Percentiles rank a stretch among this genome's conserved stretches.
Evolutionary conservation across 1,139 yeast genomes (phyloP).

Genomic region (Entelexis paramagnoliae): DNA sequence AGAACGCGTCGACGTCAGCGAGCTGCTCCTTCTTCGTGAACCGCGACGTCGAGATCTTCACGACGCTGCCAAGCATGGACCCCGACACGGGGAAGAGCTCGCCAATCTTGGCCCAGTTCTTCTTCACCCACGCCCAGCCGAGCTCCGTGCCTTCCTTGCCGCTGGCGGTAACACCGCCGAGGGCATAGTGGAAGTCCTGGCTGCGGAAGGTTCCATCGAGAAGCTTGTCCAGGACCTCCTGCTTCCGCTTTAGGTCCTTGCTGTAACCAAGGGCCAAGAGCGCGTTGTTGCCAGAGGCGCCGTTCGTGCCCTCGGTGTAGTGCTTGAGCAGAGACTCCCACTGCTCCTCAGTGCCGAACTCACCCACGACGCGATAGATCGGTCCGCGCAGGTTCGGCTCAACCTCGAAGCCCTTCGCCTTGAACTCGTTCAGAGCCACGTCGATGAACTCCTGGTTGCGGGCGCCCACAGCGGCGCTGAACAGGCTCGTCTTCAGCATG

Average conservation of each 20-base stretch:
- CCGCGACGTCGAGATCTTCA: slow-evolving; percentile 50
- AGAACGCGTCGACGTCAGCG: slow-evolving; percentile 49
- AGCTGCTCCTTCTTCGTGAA: slow-evolving; percentile 55
- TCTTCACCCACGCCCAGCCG: slow-evolving; percentile 66
- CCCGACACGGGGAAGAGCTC: slow-evolving; percentile 71
- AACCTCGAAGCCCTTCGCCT: slow-evolving; percentile 44
- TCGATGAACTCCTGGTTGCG: slow-evolving; percentile 47
- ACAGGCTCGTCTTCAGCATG: slow-evolving; percentile 64
- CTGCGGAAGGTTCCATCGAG: slow-evolving; percentile 60
- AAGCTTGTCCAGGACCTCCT: slow-evolving; percentile 50
- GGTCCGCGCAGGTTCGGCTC: slow-evolving; percentile 72
- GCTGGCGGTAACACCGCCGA: slow-evolving; percentile 58
- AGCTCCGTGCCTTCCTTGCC: slow-evolving; percentile 48
- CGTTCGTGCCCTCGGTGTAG: slow-evolving; percentile 54
- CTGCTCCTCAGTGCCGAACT: slow-evolving; percentile 49
- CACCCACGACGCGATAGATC: slow-evolving; percentile 60
- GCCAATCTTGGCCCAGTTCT: slow-evolving; percentile 60
- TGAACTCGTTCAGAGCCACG: slow-evolving; percentile 49
- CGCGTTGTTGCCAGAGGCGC: slow-evolving; percentile 69
- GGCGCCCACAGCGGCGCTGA: slow-evolving; percentile 55
- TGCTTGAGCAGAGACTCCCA: slow-evolving; percentile 56
- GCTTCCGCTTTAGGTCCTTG: slow-evolving; percentile 46
- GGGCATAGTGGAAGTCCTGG: slow-evolving; percentile 67
- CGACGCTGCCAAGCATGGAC: slow-evolving; percentile 66
- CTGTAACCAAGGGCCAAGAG: slow-evolving; percentile 67